phyloP scores from a whole-genome alignment of 129 eudicot genomes.

The Apium graveolens region DNA sequence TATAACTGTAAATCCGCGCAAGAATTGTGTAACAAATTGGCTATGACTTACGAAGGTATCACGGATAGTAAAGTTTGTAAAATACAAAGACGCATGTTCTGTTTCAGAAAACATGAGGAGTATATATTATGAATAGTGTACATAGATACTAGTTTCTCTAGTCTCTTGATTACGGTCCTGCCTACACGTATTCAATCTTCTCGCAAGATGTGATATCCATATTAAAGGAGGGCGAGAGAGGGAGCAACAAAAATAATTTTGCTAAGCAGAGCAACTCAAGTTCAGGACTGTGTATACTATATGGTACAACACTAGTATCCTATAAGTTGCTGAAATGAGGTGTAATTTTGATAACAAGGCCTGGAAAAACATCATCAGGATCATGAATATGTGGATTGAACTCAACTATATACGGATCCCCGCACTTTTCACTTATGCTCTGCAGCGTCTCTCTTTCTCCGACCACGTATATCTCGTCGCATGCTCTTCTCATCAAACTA shows the following conservation, averaged over 20 bases:
- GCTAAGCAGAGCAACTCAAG: neutral
- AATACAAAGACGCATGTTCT: neutral
- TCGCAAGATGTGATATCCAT: neutral
- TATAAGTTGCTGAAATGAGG: slow-evolving; percentile 29
- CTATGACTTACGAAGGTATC: too few relatives aligned
- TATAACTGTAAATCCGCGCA: too few relatives aligned
- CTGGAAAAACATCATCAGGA: slow-evolving; percentile 94
- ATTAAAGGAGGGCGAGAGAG: too few relatives aligned
- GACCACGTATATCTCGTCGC: slow-evolving; percentile 53
- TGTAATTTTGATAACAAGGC: slow-evolving; percentile 77
- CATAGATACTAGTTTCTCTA: neutral
- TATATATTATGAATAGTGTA: too few relatives aligned
- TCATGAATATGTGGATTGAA: slow-evolving; percentile 73
- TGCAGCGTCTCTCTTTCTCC: slow-evolving; percentile 47
- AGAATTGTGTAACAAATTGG: too few relatives aligned
- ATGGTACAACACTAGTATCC: neutral
- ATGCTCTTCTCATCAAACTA: slow-evolving; percentile 9
- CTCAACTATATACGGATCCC: slow-evolving; percentile 49
- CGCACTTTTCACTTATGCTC: slow-evolving; percentile 47
- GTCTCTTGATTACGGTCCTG: neutral
- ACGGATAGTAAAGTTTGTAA: too few relatives aligned
- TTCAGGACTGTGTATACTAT: neutral
- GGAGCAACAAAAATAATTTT: too few relatives aligned
- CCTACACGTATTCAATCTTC: neutral
- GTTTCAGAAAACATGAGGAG: too few relatives aligned